A percentile compares a stretch with the other conserved stretches of the same genome.
phyloP scores from a whole-genome alignment of 352 stramenopile species.

The Pythium vanterpoolii region DNA sequence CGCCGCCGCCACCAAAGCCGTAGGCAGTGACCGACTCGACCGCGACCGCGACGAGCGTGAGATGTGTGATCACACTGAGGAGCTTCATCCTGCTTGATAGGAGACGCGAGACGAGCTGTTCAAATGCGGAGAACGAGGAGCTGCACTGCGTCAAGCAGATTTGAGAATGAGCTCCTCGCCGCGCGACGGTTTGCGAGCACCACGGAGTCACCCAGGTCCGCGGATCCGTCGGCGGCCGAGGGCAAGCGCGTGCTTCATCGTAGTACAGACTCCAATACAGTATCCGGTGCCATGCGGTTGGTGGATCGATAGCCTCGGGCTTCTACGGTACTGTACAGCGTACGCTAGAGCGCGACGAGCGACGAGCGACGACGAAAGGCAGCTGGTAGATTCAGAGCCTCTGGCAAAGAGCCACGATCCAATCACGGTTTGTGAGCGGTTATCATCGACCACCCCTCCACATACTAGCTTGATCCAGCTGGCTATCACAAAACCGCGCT shows the following conservation, averaged over 20 bases:
- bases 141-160: not conserved
- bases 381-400: too few species aligned
- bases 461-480: too few species aligned
- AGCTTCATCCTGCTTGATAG: slow-evolving; percentile 3
- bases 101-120: not conserved
- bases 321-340: too few species aligned
- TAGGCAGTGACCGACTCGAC: slow-evolving; percentile 4
- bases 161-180: not conserved
- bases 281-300: not conserved
- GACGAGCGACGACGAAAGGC: too few species aligned
- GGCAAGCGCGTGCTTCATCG: not conserved
- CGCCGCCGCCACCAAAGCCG: slow-evolving; percentile 2
- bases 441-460: too few species aligned
- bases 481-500: not conserved
- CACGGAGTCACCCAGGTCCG: not conserved
- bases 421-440: too few species aligned
- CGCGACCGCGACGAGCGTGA: not conserved
- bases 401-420: too few species aligned
- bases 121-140: not conserved
- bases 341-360: too few species aligned
- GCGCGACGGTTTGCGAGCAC: not conserved
- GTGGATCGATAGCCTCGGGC: not conserved
- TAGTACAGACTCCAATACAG: too few species aligned
- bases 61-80: slow-evolving; percentile 1
- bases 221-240: not conserved